Conservation (phyloP, 2,329 filamentous ascomycete genomes). For the Sporothrix phasma region DNA sequence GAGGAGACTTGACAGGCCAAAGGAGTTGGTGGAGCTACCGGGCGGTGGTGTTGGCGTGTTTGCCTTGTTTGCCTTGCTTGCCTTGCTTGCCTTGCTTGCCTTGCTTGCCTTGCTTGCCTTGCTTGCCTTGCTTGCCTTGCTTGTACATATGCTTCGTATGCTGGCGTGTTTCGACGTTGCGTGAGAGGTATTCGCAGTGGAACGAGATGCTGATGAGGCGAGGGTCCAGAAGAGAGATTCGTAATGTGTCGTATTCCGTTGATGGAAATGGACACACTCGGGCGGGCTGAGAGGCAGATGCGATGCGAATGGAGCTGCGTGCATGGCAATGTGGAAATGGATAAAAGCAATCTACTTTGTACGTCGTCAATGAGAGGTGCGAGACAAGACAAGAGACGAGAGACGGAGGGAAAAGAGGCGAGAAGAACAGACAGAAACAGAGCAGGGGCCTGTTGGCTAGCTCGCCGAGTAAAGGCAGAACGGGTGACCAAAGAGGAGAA, state of each 20-base stretch:
- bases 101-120: neutral
- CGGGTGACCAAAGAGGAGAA: neutral
- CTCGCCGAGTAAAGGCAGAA: neutral
- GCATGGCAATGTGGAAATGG: neutral
- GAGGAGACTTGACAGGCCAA: neutral
- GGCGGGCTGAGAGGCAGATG: neutral
- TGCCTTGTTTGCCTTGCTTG: neutral
- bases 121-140: neutral
- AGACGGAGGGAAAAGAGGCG: neutral
- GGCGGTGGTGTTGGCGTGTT: neutral
- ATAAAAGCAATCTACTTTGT: too few species aligned
- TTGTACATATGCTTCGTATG: too few species aligned
- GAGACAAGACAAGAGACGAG: neutral
- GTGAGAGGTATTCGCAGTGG: neutral
- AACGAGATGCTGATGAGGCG: neutral
- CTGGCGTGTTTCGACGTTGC: neutral
- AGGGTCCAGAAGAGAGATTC: neutral
- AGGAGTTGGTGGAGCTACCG: neutral
- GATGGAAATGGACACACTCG: neutral
- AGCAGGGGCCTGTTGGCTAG: neutral
- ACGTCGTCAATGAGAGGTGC: too few species aligned
- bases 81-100: neutral
- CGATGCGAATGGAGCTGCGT: too few species aligned
- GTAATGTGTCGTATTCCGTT: neutral
- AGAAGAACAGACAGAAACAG: neutral